A percentile compares a stretch with the other conserved stretches of the same genome.
These are phyloP conservation scores for Colletotrichum sp. DNA, from an alignment of 2,329 filamentous ascomycete genomes.

Conservation along the genomic window DNA sequence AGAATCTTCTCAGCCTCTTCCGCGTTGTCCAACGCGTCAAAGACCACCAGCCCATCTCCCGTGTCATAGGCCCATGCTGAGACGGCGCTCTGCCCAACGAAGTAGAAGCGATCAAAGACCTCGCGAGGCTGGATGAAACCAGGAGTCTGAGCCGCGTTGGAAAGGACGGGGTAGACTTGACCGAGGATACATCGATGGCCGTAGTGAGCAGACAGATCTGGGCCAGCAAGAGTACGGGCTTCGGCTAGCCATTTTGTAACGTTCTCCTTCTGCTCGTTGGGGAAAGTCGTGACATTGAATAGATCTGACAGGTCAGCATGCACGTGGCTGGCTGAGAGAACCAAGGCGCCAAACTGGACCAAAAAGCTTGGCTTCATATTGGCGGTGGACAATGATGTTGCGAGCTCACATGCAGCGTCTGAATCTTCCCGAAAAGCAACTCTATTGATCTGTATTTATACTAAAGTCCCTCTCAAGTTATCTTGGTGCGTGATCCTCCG, in stretches of 20 bases:
- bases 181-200: conserved; percentile 10
- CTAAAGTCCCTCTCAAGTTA: rapidly evolving
- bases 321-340: not conserved
- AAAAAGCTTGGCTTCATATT: not conserved
- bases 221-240: not conserved
- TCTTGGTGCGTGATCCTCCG: not conserved
- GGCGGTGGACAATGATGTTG: not conserved
- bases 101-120: conserved; percentile 28
- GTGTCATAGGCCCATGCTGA: conserved; percentile 31
- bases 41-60: conserved; percentile 25
- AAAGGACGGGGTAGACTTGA: conserved; percentile 4
- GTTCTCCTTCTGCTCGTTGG: conserved; percentile 10
- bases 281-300: conserved; percentile 4
- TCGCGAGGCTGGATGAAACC: conserved; percentile 24
- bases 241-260: conserved; percentile 1
- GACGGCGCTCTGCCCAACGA: conserved; percentile 26
- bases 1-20: conserved; percentile 9
- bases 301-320: not conserved
- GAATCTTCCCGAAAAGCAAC: rapidly evolving
- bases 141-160: not conserved
- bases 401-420: not conserved
- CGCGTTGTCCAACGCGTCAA: not conserved
- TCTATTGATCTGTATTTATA: not conserved
- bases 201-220: not conserved
- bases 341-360: not conserved